A percentile compares a stretch with the other conserved stretches of the same genome.
These are phyloP conservation scores for Parastagonospora avenae DNA, from an alignment of 2,329 filamentous ascomycete genomes.

Conservation along the genomic window DNA sequence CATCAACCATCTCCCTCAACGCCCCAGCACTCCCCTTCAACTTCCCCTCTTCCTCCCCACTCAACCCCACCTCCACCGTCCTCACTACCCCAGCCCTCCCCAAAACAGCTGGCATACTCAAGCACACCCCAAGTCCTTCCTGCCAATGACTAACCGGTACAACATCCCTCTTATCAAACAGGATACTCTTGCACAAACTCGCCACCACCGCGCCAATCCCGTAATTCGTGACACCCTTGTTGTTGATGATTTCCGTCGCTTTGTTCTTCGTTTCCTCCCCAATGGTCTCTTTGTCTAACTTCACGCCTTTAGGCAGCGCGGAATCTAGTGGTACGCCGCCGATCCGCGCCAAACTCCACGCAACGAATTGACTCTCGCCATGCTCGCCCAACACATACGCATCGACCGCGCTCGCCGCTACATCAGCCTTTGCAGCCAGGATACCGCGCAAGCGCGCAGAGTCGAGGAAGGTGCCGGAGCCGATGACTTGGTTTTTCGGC, in stretches of 20 bases:
- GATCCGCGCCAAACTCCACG: constrained; percentile 17
- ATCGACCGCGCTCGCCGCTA: constrained; percentile 16
- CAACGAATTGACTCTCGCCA: constrained; percentile 22
- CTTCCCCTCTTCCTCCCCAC: constrained; percentile 10
- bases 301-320: neutral
- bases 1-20: constrained; percentile 18
- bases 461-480: constrained; percentile 28
- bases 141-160: constrained; percentile 20
- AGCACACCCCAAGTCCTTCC: constrained; percentile 13
- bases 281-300: constrained; percentile 10
- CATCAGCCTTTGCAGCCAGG: constrained; percentile 12
- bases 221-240: constrained; percentile 27
- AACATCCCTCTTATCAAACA: constrained; percentile 18
- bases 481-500: constrained; percentile 20
- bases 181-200: constrained; percentile 19
- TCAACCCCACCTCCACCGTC: constrained; percentile 8
- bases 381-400: constrained; percentile 27
- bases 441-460: constrained; percentile 21
- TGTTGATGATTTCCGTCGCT: constrained; percentile 18
- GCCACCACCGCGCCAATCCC: constrained; percentile 25
- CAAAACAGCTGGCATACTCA: constrained; percentile 23
- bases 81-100: constrained; percentile 19
- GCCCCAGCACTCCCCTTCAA: constrained; percentile 18
- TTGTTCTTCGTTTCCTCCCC: constrained; percentile 21
- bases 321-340: constrained; percentile 11